Evolutionary conservation across 371 early-diverging fungal genomes (phyloP), one percentile per base, ranked within the genome.

Genomic region (Actinomortierella ambigua): DNA sequence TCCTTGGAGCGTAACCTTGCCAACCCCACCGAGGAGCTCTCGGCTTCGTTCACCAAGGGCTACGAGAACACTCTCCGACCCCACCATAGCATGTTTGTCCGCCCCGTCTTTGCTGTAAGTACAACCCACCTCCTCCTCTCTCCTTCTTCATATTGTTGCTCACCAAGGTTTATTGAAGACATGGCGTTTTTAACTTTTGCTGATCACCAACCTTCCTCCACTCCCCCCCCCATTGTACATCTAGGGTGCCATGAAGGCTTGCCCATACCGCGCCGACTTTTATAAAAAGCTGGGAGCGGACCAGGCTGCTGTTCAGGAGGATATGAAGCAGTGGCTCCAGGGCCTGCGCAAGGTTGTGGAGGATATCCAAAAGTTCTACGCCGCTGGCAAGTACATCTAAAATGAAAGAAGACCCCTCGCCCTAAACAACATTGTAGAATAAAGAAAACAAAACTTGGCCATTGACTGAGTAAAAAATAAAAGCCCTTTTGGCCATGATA

Each of bases 241-340:
- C 39, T 73, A 91, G 92, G 67, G 95, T 59, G 97, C 97, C 3
- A 97, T 98, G 97, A 90, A 88, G 68, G 94, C 95, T 4, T 95
- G 95, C 77, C 97, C 98, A 41, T 87, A 87, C 75, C 90, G 96
- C 65, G 83, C 81, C 52, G 91, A 90, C 65, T 97, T 98, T 77
- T 98, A 95, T 73, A 79, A 77, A 18, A 93, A 90, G 76, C 80
- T 98, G 34, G 92, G 92, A 20, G 83, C 81, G n/a, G 84, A 85
- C 65, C 77, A 80, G 50, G 81, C 75, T 24, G 78, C 76, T 48
- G 85, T 90, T 22, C 34, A 82, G 40, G 69, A 67, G 23, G 75
- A 84, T 22, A 84, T 95, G 77, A 76, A 81, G 24, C 65, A 65
- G 29, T 97, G 94, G 92, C 77, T 94, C 26, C 64, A 49, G 1